Evolutionary conservation across 1,139 yeast genomes (phyloP).

Genomic region (Yamadazyma sp.): DNA sequence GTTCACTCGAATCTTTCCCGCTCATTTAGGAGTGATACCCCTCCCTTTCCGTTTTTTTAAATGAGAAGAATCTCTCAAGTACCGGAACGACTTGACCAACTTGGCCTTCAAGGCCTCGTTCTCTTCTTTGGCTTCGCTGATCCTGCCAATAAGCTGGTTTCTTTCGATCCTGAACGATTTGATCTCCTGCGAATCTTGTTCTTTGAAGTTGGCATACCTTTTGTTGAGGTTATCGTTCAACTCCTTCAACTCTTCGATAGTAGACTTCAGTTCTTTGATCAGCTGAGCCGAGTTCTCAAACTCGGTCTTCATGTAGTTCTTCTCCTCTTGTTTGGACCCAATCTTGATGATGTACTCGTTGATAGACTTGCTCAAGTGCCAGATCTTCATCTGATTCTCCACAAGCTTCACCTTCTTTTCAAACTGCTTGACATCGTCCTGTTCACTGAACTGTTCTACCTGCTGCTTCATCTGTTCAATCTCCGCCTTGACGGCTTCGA

Average conservation of each 20-base stretch:
- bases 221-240: constrained; percentile 18
- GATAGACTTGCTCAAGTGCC: constrained; percentile 41
- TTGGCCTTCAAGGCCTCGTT: constrained; percentile 28
- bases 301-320: constrained; percentile 65
- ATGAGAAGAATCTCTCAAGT: constrained; percentile 42
- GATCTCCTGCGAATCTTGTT: constrained; percentile 25
- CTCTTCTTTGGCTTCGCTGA: constrained; percentile 23
- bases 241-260: constrained; percentile 33
- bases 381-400: constrained; percentile 34
- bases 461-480: constrained; percentile 21
- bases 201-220: constrained; percentile 30
- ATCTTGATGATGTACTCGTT: constrained; percentile 35
- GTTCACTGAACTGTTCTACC: constrained; percentile 20
- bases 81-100: constrained; percentile 36
- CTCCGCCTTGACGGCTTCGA: constrained; percentile 23
- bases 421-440: constrained; percentile 17
- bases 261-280: constrained; percentile 49
- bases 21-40: constrained; percentile 34
- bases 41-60: constrained; percentile 46
- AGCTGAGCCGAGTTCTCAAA: constrained; percentile 59
- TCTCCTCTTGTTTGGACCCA: constrained; percentile 49
- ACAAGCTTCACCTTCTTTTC: constrained; percentile 17
- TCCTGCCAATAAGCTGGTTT: constrained; percentile 21
- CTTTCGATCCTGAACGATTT: constrained; percentile 24
- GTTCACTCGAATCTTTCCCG: no score